phyloP scores from a whole-genome alignment of 2,329 filamentous ascomycete genomes.

The Talaromyces piceae region DNA sequence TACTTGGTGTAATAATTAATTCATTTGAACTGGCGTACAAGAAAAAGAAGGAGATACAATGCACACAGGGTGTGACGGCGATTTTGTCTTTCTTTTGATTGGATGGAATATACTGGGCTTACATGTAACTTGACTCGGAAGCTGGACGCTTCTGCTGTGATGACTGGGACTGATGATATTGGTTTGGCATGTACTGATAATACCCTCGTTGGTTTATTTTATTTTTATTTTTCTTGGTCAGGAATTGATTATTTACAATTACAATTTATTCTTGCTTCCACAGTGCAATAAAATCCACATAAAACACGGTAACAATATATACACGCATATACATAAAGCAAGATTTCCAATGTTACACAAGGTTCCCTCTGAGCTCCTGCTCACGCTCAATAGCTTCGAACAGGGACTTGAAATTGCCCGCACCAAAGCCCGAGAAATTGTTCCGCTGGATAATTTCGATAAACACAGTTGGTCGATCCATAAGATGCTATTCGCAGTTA shows the following conservation, averaged over 20 bases:
- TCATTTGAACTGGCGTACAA: not conserved
- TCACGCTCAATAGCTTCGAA: conserved; percentile 95
- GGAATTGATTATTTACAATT: too few relatives aligned
- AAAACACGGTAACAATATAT: not conserved
- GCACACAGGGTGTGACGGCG: not conserved
- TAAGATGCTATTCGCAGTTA: conserved; percentile 52
- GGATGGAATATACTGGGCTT: not conserved
- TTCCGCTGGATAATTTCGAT: conserved; percentile 93
- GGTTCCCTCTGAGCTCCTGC: conserved; percentile 76
- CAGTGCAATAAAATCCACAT: not conserved
- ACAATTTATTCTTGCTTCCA: too few relatives aligned
- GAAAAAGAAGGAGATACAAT: too few relatives aligned
- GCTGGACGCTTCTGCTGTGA: not conserved
- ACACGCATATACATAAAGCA: not conserved
- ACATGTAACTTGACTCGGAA: not conserved
- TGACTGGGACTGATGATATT: not conserved
- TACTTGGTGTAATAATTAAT: not conserved
- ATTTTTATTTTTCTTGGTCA: not conserved
- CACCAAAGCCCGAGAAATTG: conserved; percentile 85
- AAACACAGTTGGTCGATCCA: conserved; percentile 93
- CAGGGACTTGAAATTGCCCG: conserved; percentile 89
- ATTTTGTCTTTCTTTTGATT: not conserved
- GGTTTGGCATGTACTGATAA: not conserved
- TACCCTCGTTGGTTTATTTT: not conserved
- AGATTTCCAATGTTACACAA: conserved; percentile 35